Evolutionary conservation across 768 basidiomycete species (phyloP), one percentile per base, ranked within the genome.

Genomic region (Boletus reticuloceps): DNA sequence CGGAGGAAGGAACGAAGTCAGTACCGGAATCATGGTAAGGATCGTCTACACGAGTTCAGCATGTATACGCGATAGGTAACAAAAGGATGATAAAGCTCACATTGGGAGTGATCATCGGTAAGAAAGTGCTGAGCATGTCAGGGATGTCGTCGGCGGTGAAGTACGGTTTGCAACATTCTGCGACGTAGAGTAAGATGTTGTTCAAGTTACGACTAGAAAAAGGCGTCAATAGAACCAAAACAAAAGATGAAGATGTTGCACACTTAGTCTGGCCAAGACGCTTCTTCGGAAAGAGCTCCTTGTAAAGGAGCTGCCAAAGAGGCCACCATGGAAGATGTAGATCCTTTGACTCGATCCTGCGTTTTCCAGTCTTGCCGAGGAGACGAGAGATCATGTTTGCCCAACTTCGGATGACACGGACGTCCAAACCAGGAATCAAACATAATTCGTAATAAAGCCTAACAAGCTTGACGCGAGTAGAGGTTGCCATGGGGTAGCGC

Each of bases 381-480:
- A 92, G 75, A 54, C 87, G 84, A 44, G 84, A 79, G 60, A 91
- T 77, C 82, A 89, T 89, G 63, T 88, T 87, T 14, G 86, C 83
- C 88, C 89, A 92, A 67, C 77, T 82, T 47, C 88, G 82, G 55
- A 84, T 75, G 59, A 86, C 76, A 41, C 86, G 83, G 11, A 84
- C 78, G 50, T 93, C 89, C 50, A 91, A 74, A 47, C 89, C 89
- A 43, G 90, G 91, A 9, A 89, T 67, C 34, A 90, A 72, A 67
- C 81, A 83, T n/a, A 93, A 72, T 64, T 92, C 88, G 63, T 88
- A 92, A 71, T 91, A 91, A 46, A 93, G 72, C 37, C 77, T 51
- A 14, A 85, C 88, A 50, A 93, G 82, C 67, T 83, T 85, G 20
- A 85, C 84, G 17, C 91, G 86, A 44, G 82, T 83, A 32, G 82